Evolutionary conservation across 805 yeast species (phyloP).

Genomic region (Lipomyces anomalus): DNA sequence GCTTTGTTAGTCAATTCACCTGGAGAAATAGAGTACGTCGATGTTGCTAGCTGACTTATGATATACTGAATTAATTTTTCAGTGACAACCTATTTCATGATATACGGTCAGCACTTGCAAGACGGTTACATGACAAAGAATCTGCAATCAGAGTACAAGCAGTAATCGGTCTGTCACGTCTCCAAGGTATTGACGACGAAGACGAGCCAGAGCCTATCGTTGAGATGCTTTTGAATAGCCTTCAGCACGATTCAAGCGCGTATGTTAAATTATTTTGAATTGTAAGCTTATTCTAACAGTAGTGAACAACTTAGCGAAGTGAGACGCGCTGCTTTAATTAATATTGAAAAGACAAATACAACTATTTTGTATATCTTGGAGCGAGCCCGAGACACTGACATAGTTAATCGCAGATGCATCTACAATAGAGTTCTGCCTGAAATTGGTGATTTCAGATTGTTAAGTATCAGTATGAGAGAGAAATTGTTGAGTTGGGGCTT

Average conservation of each 20-base stretch:
- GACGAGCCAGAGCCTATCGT: constrained; percentile 39
- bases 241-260: constrained; percentile 69
- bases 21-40: constrained; percentile 56
- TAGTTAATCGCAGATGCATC: constrained; percentile 64
- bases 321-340: constrained; percentile 73
- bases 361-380: constrained; percentile 61
- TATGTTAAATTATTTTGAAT: constrained; percentile 2
- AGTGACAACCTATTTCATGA: constrained; percentile 57
- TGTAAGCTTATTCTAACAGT: background rate
- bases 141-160: constrained; percentile 78
- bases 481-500: constrained; percentile 76
- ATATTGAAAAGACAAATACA: constrained; percentile 49
- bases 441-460: constrained; percentile 54
- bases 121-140: constrained; percentile 63
- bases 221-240: constrained; percentile 43
- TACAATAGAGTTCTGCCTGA: constrained; percentile 63
- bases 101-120: constrained; percentile 53
- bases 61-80: background rate
- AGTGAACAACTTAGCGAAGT: constrained; percentile 52
- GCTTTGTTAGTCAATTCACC: constrained; percentile 66
- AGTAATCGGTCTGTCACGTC: constrained; percentile 66
- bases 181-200: constrained; percentile 54
- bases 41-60: background rate
- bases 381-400: constrained; percentile 75
- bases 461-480: constrained; percentile 55